These are phyloP conservation scores for Aphanomyces invadans DNA, from an alignment of 352 stramenopile species.

Conservation along the genomic window DNA sequence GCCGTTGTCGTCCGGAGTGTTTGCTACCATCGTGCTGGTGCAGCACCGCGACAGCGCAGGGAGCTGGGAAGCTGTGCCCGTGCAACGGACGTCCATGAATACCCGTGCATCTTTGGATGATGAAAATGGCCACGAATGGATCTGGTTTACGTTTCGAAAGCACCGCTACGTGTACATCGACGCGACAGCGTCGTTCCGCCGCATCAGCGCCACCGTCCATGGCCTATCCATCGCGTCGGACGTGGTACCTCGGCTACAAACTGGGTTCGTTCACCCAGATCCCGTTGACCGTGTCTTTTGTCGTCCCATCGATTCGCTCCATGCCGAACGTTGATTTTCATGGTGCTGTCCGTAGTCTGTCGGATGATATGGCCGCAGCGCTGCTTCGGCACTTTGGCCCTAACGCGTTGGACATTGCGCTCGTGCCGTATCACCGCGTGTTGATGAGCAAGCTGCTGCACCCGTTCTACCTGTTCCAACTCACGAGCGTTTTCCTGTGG, in stretches of 20 bases:
- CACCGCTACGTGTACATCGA: slow-evolving; percentile 57
- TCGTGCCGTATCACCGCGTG: slow-evolving; percentile 39
- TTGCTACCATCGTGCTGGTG: slow-evolving; percentile 51
- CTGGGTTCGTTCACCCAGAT: too few species aligned
- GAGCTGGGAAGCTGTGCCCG: slow-evolving; percentile 43
- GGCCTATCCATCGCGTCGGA: not conserved
- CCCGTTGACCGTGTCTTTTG: too few species aligned
- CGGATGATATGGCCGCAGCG: slow-evolving; percentile 30
- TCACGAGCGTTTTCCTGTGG: slow-evolving; percentile 61
- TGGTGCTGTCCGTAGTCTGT: slow-evolving; percentile 19
- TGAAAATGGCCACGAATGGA: slow-evolving; percentile 18
- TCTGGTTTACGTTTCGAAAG: slow-evolving; percentile 67
- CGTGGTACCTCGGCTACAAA: too few species aligned
- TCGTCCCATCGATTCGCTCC: too few species aligned
- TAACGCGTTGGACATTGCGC: slow-evolving; percentile 49
- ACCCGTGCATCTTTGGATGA: not conserved
- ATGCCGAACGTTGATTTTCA: slow-evolving; percentile 25
- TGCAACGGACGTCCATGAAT: slow-evolving; percentile 11
- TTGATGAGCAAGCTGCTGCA: slow-evolving; percentile 63
- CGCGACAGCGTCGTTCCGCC: slow-evolving; percentile 40
- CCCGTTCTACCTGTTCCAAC: slow-evolving; percentile 76
- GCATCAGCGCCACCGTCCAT: slow-evolving; percentile 27
- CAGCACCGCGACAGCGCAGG: slow-evolving; percentile 33
- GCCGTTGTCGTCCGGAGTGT: slow-evolving; percentile 27
- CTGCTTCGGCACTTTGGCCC: slow-evolving; percentile 41